Percentiles rank a stretch among this genome's conserved stretches.
phyloP scores from a whole-genome alignment of 2,329 filamentous ascomycete species.

The Endothia cerciana region DNA sequence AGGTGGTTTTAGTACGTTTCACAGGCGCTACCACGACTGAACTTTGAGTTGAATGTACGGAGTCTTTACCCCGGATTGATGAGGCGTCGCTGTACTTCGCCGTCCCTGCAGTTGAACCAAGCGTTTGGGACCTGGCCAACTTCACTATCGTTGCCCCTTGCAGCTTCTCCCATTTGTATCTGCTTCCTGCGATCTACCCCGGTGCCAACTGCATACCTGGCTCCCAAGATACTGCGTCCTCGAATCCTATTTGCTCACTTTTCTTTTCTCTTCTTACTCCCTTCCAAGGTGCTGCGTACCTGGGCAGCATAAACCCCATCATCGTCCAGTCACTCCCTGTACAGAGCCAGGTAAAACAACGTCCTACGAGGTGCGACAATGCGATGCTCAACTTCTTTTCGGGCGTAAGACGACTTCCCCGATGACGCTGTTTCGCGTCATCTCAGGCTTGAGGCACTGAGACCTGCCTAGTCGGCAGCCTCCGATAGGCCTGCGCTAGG shows the following conservation, averaged over 20 bases:
- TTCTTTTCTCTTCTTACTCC: background rate
- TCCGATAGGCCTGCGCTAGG: background rate
- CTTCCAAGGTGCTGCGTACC: background rate
- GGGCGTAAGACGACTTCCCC: background rate
- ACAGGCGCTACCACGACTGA: background rate
- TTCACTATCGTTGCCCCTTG: background rate
- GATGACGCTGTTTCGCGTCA: conserved; percentile 11
- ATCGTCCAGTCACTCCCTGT: too few species aligned
- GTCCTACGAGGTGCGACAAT: background rate
- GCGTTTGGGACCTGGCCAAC: background rate
- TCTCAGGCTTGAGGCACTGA: background rate
- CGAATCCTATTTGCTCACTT: too few species aligned
- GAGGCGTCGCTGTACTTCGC: background rate
- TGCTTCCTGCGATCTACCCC: background rate
- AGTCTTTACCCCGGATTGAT: conserved; percentile 2
- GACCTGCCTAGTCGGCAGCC: background rate
- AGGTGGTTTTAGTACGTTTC: background rate
- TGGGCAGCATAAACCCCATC: too few species aligned
- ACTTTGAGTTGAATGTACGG: background rate
- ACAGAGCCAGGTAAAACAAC: background rate
- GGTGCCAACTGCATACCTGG: too few species aligned
- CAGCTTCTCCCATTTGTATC: background rate
- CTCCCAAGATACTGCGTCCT: too few species aligned
- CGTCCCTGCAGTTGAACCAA: background rate
- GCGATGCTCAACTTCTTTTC: background rate